Evolutionary conservation across 805 yeast species (phyloP).

Genomic region (Schwanniomyces yamadae): DNA sequence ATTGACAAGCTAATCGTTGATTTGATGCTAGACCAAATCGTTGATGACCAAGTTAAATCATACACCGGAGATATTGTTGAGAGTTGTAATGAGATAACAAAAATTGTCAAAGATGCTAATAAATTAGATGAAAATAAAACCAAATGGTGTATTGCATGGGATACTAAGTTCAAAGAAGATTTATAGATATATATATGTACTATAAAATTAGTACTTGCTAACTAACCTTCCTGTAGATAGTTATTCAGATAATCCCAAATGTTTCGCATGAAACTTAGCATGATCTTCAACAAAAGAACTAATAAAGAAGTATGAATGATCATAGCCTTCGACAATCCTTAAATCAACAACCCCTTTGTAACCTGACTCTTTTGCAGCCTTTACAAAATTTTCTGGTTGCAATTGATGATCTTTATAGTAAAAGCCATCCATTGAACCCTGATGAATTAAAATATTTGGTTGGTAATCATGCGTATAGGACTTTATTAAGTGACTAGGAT

Average conservation of each 20-base stretch:
- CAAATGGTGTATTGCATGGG: constrained; percentile 61
- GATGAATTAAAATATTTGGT: constrained; percentile 72
- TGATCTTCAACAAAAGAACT: constrained; percentile 79
- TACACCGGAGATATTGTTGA: constrained; percentile 23
- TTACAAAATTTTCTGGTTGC: constrained; percentile 69
- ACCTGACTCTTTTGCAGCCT: constrained; percentile 54
- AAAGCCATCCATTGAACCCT: constrained; percentile 79
- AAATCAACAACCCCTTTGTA: constrained; percentile 62
- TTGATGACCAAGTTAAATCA: constrained; percentile 34
- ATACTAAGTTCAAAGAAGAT: constrained; percentile 36
- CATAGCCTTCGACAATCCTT: constrained; percentile 74
- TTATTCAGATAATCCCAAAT: constrained; percentile 35
- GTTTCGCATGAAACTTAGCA: constrained; percentile 82
- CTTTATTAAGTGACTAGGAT: constrained; percentile 76
- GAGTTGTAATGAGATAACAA: constrained; percentile 30
- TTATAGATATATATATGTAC: constrained; percentile 1
- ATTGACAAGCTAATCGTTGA: constrained; percentile 62
- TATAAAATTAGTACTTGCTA: constrained; percentile 1
- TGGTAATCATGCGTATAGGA: constrained; percentile 50
- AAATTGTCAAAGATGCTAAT: constrained; percentile 46
- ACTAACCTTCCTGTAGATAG: not conserved
- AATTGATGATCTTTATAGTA: constrained; percentile 59
- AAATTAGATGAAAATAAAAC: constrained; percentile 49
- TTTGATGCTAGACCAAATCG: constrained; percentile 47
- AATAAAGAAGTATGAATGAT: constrained; percentile 87